Evolutionary conservation across 78 protist species (phyloP).

Genomic region (Tieghemostelium lacteum): DNA sequence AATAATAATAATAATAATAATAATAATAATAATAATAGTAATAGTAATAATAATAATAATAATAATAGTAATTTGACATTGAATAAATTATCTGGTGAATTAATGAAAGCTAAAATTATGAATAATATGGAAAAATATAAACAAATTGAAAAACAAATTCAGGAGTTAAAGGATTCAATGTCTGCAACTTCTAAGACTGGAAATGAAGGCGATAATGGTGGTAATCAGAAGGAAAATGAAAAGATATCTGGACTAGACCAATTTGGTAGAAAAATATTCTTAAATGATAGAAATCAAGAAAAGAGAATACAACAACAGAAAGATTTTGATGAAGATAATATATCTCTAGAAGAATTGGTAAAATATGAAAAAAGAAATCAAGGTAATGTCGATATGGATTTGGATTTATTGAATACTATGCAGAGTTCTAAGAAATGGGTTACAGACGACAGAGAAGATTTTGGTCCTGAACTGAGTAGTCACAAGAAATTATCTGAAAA

Average conservation of each 20-base stretch:
- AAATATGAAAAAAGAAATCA: constrained; percentile 18
- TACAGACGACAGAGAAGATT: constrained; percentile 64
- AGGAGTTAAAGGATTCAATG: constrained; percentile 10
- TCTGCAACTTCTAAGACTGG: neutral
- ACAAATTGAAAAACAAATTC: constrained; percentile 32
- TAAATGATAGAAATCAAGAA: constrained; percentile 28
- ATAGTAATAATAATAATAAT: constrained; percentile 15
- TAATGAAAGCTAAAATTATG: constrained; percentile 56
- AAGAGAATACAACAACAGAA: neutral
- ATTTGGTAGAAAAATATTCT: constrained; percentile 63
- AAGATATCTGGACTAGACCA: constrained; percentile 69
- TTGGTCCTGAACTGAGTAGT: constrained; percentile 40
- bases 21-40: neutral
- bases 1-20: too few relatives aligned
- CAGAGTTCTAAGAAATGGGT: constrained; percentile 15
- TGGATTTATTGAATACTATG: constrained; percentile 45
- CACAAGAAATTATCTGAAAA: neutral
- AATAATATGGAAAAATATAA: constrained; percentile 18
- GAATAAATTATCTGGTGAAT: constrained; percentile 55
- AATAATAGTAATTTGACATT: too few relatives aligned
- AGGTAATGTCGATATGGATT: constrained; percentile 40
- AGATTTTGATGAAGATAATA: constrained; percentile 36
- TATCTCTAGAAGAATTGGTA: constrained; percentile 42
- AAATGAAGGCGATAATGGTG: neutral
- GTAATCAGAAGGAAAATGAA: neutral